These are phyloP conservation scores for Colletotrichum sublineola DNA, from an alignment of 2,329 filamentous ascomycete genomes.

Conservation along the genomic window DNA sequence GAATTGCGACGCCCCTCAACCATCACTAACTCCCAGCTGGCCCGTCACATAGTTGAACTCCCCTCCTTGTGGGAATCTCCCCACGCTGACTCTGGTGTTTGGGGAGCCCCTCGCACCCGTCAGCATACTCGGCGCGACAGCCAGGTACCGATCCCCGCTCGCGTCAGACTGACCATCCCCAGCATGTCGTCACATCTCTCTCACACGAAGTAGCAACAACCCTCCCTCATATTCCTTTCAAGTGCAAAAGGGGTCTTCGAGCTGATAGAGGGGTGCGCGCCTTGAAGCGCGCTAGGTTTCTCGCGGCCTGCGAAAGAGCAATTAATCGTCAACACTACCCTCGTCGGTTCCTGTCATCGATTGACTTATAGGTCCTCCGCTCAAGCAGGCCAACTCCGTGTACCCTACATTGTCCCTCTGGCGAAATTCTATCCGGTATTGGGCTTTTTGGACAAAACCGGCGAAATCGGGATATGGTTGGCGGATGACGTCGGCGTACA, in stretches of 20 bases:
- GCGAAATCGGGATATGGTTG: conserved; percentile 10
- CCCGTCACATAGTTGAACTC: not conserved
- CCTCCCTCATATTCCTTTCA: not conserved
- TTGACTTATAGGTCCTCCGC: not conserved
- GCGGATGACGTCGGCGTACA: conserved; percentile 37
- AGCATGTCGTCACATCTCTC: conserved; percentile 22
- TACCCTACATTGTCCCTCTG: too few relatives aligned
- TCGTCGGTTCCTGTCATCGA: not conserved
- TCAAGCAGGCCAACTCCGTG: not conserved
- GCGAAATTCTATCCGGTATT: not conserved
- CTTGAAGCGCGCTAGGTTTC: not conserved
- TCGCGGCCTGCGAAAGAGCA: not conserved
- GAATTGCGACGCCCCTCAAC: not conserved
- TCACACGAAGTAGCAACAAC: not conserved
- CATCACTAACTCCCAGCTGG: not conserved
- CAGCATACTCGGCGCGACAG: not conserved
- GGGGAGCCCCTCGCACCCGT: not conserved
- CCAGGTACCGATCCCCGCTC: not conserved
- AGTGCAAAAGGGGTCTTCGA: not conserved
- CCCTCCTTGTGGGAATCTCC: not conserved
- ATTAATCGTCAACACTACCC: not conserved
- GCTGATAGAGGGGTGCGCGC: too few relatives aligned
- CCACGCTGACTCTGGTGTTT: not conserved
- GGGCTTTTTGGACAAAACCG: not conserved
- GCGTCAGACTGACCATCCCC: conserved; percentile 24